Evolutionary conservation across 2,329 filamentous ascomycete genomes (phyloP).

Genomic region (Fulvia fulva): DNA sequence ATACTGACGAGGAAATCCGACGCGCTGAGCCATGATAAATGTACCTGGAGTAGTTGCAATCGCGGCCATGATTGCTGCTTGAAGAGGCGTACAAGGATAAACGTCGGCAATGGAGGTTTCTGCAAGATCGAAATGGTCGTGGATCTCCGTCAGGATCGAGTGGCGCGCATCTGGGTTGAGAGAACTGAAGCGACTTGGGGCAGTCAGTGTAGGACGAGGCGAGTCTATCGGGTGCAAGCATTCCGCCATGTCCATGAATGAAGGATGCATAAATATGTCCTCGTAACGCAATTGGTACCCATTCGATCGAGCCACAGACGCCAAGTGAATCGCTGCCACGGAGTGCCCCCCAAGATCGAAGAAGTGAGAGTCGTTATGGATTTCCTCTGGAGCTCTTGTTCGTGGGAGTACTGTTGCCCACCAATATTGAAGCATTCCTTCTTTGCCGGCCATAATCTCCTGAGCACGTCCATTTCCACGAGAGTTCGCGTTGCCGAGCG

Average conservation of each 20-base stretch:
- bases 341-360: neutral
- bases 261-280: neutral
- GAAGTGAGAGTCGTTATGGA: neutral
- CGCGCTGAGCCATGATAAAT: no score
- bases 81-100: slow-evolving; percentile 39
- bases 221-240: neutral
- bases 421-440: neutral
- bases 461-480: no score
- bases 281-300: neutral
- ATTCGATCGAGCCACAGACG: neutral
- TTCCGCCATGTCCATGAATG: neutral
- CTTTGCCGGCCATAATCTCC: no score
- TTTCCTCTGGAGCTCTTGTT: neutral
- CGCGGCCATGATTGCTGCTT: slow-evolving; percentile 39
- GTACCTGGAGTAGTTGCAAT: no score
- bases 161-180: no score
- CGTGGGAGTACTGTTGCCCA: neutral
- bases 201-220: no score
- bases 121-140: neutral
- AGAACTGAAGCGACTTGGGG: no score
- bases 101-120: slow-evolving; percentile 41
- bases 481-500: no score
- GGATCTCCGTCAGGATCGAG: no score
- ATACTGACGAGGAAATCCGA: slow-evolving; percentile 37
- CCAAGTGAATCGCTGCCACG: neutral